A percentile compares a stretch with the other conserved stretches of the same genome.
Conservation (phyloP, 306 rosid species). For the Urtica urens region DNA sequence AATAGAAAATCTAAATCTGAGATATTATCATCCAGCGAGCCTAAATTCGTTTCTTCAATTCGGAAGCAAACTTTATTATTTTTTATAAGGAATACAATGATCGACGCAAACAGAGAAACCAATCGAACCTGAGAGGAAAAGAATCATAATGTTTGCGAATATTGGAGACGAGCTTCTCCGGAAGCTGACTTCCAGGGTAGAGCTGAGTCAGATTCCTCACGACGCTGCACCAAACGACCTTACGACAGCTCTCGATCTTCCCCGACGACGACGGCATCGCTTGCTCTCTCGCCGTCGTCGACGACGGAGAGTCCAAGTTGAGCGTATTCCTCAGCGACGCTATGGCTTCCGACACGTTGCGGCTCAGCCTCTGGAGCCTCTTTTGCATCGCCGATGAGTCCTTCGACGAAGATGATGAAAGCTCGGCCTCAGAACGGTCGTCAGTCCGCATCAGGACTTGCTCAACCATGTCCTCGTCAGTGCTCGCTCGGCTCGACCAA, state of each 20-base stretch:
- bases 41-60: too few relatives aligned
- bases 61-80: too few relatives aligned
- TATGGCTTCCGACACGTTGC: conserved; percentile 73
- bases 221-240: conserved; percentile 68
- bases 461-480: conserved; percentile 66
- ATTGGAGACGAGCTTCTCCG: conserved; percentile 77
- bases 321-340: conserved; percentile 62
- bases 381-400: conserved; percentile 60
- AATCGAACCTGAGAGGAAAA: conserved; percentile 86
- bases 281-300: conserved; percentile 24
- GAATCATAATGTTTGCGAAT: conserved; percentile 85
- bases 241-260: conserved; percentile 43
- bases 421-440: conserved; percentile 46
- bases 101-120: too few relatives aligned
- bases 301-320: conserved; percentile 42
- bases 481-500: conserved; percentile 66
- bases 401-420: background rate
- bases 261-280: conserved; percentile 24
- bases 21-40: too few relatives aligned
- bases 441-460: conserved; percentile 61
- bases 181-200: conserved; percentile 83
- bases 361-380: conserved; percentile 54
- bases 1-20: too few relatives aligned
- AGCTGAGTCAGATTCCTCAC: conserved; percentile 70
- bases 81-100: too few relatives aligned